Evolutionary conservation across 148 eudicot genomes (phyloP).

Genomic region (Rhododendron mucronatum): DNA sequence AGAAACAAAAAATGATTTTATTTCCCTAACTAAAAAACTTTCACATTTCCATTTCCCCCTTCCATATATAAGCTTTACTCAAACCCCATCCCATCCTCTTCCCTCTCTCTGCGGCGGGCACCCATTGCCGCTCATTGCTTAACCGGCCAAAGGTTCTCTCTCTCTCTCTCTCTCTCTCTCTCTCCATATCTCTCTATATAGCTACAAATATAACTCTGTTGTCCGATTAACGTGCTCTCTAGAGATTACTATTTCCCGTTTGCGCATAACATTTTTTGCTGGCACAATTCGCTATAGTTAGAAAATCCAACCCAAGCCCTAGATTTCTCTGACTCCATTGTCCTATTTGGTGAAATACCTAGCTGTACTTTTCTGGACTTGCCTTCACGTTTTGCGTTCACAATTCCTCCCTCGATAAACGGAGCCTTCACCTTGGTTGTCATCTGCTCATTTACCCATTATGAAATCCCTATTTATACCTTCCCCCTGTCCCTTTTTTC

Average conservation of each 20-base stretch:
- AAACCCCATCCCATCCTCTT: background rate
- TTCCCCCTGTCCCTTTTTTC: background rate
- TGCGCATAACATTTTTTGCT: background rate
- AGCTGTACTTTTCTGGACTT: background rate
- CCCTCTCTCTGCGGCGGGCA: background rate
- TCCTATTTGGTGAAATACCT: background rate
- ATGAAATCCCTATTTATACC: background rate
- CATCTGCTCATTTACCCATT: background rate
- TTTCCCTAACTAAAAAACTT: background rate
- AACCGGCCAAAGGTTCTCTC: background rate
- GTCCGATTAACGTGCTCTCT: background rate
- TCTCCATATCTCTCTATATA: background rate
- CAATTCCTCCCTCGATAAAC: background rate
- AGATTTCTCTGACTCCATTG: background rate
- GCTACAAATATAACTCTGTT: background rate
- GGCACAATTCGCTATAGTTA: background rate
- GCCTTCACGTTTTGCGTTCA: conserved; percentile 4
- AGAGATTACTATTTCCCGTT: background rate
- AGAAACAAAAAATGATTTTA: no score
- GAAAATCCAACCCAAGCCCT: background rate
- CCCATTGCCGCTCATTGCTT: background rate
- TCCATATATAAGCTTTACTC: background rate
- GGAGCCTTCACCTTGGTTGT: background rate
- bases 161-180: background rate
- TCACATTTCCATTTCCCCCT: background rate